Evolutionary conservation across 805 yeast genomes (phyloP), one percentile per base, ranked within the genome.

Genomic region (Henningerozyma blattae): DNA sequence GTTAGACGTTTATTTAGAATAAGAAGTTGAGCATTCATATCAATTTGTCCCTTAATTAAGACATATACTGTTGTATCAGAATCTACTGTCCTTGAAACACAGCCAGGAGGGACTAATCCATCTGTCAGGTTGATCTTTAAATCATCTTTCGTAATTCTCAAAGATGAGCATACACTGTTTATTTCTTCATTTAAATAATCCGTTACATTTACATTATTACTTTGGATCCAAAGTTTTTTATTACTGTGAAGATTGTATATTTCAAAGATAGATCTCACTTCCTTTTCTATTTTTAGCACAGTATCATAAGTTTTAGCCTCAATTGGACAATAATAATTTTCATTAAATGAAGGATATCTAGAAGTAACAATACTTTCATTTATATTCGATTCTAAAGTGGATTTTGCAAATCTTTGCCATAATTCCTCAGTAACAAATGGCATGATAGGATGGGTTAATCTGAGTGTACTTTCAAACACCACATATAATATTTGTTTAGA

Each of bases 381-480:
- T 12, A 20, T 20, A 19, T 85, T 66, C 15, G 61, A 60, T 49
- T 83, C 95, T 34, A 75, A 64, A 6, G n/a, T n/a, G n/a, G n/a
- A n/a, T 49, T 78, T 76, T 46, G 97, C 96, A 50, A 89, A 66
- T 60, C 95, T 80, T 66, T 89, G 98, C 96, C 95, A 89, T 81
- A 89, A 73, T 67, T 89, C 97, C 61, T 89, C 98, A 31, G 97
- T 77, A 43, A 89, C 65, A 57, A 74, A 91, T 22, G 98, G 98
- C 97, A 89, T 89, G 67, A 84, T 87, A 53, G 98, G 98, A 56
- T 89, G 97, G 46, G 85, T 87, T 65, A 91, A 56, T 56, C 70
- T 77, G 63, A 89, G 70, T 6, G 94, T 95, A 43, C 78, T 79
- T 50, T 89, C 95, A 47, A 89, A 69, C 62, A 93, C 73, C 19